These are phyloP conservation scores for Ophiosphaerella herpotricha DNA, from an alignment of 2,329 filamentous ascomycete genomes.

Conservation along the genomic window DNA sequence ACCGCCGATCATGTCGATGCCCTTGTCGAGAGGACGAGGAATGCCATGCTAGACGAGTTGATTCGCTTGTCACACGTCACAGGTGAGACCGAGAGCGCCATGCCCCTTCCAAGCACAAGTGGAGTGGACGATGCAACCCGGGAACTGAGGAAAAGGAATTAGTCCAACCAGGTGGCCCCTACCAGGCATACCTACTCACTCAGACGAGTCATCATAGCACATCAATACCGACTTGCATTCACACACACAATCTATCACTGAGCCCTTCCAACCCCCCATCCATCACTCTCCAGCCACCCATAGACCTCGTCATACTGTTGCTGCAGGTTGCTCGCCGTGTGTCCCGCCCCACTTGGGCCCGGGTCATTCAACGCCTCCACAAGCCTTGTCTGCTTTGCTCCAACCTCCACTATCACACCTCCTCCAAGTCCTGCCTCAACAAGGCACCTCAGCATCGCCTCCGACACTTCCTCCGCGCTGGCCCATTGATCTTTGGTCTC, in stretches of 20 bases:
- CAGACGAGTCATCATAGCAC: too few relatives aligned
- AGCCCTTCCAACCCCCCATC: constrained; percentile 52
- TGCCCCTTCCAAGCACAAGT: constrained; percentile 28
- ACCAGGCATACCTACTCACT: too few relatives aligned
- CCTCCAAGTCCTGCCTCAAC: constrained; percentile 55
- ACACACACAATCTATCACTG: constrained; percentile 8
- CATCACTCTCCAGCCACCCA: constrained; percentile 51
- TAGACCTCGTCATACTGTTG: constrained; percentile 56
- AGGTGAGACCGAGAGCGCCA: constrained; percentile 24
- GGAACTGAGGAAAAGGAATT: constrained; percentile 36
- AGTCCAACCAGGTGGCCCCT: background rate
- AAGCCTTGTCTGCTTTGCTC: constrained; percentile 55
- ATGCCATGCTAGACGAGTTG: constrained; percentile 45
- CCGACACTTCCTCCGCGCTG: constrained; percentile 64
- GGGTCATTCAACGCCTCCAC: constrained; percentile 60
- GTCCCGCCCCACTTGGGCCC: constrained; percentile 56
- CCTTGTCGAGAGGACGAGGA: constrained; percentile 36
- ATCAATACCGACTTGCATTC: background rate
- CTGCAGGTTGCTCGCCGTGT: constrained; percentile 50
- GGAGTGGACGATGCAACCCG: constrained; percentile 20
- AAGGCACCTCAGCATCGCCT: constrained; percentile 61
- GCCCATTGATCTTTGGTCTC: constrained; percentile 60
- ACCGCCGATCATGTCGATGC: constrained; percentile 42
- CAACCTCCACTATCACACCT: constrained; percentile 60
- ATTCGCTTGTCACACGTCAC: constrained; percentile 38